These are phyloP conservation scores for Fraxinus paxiana DNA, from an alignment of 305 asterid species.

Conservation along the genomic window DNA sequence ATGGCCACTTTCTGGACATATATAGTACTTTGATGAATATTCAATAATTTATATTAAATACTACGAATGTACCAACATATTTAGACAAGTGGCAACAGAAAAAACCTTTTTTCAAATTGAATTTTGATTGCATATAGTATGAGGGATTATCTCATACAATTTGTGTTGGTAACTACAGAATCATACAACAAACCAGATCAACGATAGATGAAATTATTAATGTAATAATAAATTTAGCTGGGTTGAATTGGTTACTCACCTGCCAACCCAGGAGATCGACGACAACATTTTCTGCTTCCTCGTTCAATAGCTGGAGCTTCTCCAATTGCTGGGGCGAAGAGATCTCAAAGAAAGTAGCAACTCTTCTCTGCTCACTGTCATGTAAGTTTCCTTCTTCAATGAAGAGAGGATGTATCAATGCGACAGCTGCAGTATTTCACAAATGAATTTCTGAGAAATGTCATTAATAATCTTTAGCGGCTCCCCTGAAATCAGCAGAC, in stretches of 20 bases:
- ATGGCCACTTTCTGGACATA: background rate
- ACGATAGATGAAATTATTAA: background rate
- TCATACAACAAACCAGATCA: background rate
- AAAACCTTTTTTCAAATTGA: background rate
- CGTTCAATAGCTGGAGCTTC: slow-evolving; percentile 47
- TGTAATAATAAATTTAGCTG: background rate
- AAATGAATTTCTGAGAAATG: slow-evolving; percentile 1
- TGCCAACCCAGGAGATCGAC: slow-evolving; percentile 75
- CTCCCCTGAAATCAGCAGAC: background rate
- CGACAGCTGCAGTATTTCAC: slow-evolving; percentile 57
- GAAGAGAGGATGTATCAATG: slow-evolving; percentile 64
- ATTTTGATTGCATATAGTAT: background rate
- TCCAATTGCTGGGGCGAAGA: slow-evolving; percentile 64
- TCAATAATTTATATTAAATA: background rate
- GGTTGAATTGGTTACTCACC: slow-evolving; percentile 31
- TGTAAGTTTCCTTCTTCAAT: slow-evolving; percentile 52
- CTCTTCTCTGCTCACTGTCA: slow-evolving; percentile 42
- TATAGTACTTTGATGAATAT: background rate
- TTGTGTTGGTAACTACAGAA: background rate
- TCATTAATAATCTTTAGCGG: background rate
- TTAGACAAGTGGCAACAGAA: background rate
- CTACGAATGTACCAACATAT: background rate
- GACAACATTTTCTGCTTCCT: slow-evolving; percentile 49
- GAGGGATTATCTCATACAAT: background rate
- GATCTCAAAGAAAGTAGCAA: slow-evolving; percentile 55